Evolutionary conservation across 177 flowering plant species (phyloP).

Genomic region (Vitis hybrid): DNA sequence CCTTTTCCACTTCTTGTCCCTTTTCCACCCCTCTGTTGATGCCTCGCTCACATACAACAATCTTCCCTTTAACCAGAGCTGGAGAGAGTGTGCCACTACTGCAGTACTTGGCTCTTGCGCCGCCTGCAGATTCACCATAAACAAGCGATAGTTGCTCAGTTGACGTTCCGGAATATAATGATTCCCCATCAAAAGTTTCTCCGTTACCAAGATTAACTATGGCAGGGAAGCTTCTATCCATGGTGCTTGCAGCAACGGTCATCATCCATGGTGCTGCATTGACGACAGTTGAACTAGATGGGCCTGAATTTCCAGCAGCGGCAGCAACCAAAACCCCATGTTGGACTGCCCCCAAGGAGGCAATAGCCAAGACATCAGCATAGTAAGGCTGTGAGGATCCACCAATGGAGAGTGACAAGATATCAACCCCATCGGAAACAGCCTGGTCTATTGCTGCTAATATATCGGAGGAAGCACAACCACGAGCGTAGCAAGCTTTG

Average conservation of each 20-base stretch:
- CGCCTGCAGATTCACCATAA: slow-evolving; percentile 41
- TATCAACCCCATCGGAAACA: slow-evolving; percentile 58
- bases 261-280: slow-evolving; percentile 72
- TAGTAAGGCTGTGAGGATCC: slow-evolving; percentile 39
- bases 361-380: slow-evolving; percentile 53
- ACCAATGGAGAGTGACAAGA: slow-evolving; percentile 69
- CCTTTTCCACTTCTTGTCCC: slow-evolving; percentile 52
- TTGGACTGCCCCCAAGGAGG: slow-evolving; percentile 49
- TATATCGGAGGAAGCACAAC: slow-evolving; percentile 55
- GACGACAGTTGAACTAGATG: slow-evolving; percentile 33
- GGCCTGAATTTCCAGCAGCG: slow-evolving; percentile 74
- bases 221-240: slow-evolving; percentile 54
- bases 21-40: slow-evolving; percentile 28
- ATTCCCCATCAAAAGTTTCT: slow-evolving; percentile 38
- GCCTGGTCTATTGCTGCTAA: slow-evolving; percentile 69
- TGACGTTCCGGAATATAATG: slow-evolving; percentile 43
- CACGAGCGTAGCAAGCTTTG: slow-evolving; percentile 54
- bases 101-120: slow-evolving; percentile 39
- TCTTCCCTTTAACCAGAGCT: slow-evolving; percentile 46
- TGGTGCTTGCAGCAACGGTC: slow-evolving; percentile 68
- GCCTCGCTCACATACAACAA: slow-evolving; percentile 55
- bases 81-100: slow-evolving; percentile 33
- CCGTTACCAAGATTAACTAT: slow-evolving; percentile 50
- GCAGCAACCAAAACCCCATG: slow-evolving; percentile 52
- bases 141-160: slow-evolving; percentile 33